phyloP scores from a whole-genome alignment of 139 green algal species.

The Volvox reticuliferus region DNA sequence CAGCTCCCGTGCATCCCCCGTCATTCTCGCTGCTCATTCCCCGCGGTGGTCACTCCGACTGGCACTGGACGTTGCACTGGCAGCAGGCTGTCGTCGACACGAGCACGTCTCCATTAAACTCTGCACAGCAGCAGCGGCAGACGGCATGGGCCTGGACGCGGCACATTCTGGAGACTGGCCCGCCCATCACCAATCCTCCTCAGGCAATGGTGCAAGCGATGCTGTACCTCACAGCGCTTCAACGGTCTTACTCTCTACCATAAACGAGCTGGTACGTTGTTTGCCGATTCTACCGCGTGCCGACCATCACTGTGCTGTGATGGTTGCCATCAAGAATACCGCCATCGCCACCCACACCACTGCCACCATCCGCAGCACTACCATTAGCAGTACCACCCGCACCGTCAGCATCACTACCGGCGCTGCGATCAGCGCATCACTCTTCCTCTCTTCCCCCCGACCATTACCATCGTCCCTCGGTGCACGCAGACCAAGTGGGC shows the following conservation, averaged over 20 bases:
- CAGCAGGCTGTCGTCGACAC: too few species aligned
- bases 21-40: too few species aligned
- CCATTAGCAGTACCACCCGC: too few species aligned
- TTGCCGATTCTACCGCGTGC: background rate
- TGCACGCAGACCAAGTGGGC: slow-evolving; percentile 81
- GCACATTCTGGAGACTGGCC: background rate
- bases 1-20: too few species aligned
- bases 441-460: background rate
- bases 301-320: background rate
- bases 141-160: background rate
- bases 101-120: too few species aligned
- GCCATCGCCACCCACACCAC: background rate
- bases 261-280: slow-evolving; percentile 13
- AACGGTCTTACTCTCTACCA: background rate
- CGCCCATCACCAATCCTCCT: too few species aligned
- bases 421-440: too few species aligned
- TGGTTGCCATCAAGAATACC: too few species aligned
- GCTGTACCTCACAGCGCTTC: background rate
- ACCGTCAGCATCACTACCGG: too few species aligned
- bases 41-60: too few species aligned
- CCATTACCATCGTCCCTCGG: background rate
- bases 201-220: background rate
- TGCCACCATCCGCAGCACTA: too few species aligned
- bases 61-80: too few species aligned
- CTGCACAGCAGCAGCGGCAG: background rate